A percentile compares a stretch with the other conserved stretches of the same genome.
Conservation (phyloP, 2,329 filamentous ascomycete species). For the Macroventuria anomochaeta region DNA sequence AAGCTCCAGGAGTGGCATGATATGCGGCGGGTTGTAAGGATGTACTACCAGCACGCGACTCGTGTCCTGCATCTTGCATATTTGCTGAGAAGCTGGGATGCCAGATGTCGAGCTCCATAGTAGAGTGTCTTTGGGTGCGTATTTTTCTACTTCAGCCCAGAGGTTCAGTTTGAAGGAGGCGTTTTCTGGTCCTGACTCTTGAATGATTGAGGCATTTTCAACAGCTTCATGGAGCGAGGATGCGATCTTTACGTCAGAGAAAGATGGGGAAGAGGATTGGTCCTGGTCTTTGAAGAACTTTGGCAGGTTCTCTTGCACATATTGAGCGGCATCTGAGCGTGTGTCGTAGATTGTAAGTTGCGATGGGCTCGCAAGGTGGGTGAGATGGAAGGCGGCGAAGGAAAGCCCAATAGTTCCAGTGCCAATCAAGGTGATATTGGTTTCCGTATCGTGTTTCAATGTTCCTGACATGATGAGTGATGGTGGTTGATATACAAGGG, state of each 20-base stretch:
- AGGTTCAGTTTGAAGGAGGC: slow-evolving; percentile 58
- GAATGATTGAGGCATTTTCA: slow-evolving; percentile 58
- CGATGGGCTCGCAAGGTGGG: slow-evolving; percentile 48
- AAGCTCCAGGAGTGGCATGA: slow-evolving; percentile 67
- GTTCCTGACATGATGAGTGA: slow-evolving; percentile 14
- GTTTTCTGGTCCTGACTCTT: slow-evolving; percentile 66
- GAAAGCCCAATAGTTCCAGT: slow-evolving; percentile 62
- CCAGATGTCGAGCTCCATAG: slow-evolving; percentile 66
- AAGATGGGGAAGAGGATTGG: slow-evolving; percentile 15
- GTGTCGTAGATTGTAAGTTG: slow-evolving; percentile 60
- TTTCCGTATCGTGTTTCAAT: slow-evolving; percentile 11
- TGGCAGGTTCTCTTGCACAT: slow-evolving; percentile 54
- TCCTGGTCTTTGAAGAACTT: slow-evolving; percentile 46
- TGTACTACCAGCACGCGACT: slow-evolving; percentile 63
- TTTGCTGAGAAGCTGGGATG: slow-evolving; percentile 61
- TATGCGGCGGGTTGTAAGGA: slow-evolving; percentile 67
- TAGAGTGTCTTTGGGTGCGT: slow-evolving; percentile 54
- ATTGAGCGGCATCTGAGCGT: slow-evolving; percentile 54
- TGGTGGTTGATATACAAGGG: not conserved
- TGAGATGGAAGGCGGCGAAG: slow-evolving; percentile 62
- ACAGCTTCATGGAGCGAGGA: slow-evolving; percentile 53
- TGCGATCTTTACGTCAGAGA: slow-evolving; percentile 46
- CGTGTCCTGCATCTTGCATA: slow-evolving; percentile 49
- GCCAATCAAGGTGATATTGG: slow-evolving; percentile 52
- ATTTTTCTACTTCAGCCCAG: slow-evolving; percentile 59